Conservation (phyloP, 257 asterid species). For the Eucommia ulmoides region DNA sequence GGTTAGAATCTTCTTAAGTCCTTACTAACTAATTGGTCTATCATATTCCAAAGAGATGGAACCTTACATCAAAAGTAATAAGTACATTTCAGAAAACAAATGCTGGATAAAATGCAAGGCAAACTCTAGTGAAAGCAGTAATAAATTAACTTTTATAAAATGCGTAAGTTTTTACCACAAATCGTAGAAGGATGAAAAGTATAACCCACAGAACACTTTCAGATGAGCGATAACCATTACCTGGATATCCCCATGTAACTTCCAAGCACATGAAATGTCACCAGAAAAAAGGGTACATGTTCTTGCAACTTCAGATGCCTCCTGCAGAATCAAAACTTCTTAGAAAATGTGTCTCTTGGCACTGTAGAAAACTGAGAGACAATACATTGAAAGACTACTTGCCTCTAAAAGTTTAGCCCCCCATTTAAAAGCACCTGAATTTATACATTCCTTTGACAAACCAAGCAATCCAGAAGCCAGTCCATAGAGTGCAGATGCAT, state of each 20-base stretch:
- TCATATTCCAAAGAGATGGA: no score
- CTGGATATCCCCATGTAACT: constrained; percentile 95
- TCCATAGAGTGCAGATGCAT: constrained; percentile 72
- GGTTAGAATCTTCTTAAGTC: no score
- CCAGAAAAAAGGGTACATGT: constrained; percentile 47
- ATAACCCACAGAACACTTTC: no score
- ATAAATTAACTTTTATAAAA: no score
- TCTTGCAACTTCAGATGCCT: constrained; percentile 65
- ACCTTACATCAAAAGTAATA: no score
- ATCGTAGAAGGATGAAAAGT: no score
- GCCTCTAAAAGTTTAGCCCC: constrained; percentile 91
- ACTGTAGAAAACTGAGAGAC: background rate
- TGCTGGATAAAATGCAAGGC: no score
- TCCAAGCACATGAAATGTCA: constrained; percentile 76
- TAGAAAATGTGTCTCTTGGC: background rate
- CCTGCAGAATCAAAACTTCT: constrained; percentile 32
- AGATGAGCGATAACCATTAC: constrained; percentile 30
- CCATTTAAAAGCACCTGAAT: constrained; percentile 80
- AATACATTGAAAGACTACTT: constrained; percentile 10
- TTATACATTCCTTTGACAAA: constrained; percentile 71
- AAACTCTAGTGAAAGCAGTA: no score
- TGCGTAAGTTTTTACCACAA: no score
- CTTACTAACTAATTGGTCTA: no score
- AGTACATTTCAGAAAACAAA: no score
- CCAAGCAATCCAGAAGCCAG: constrained; percentile 85